phyloP scores from a whole-genome alignment of 345 rosid genomes.

The Euclidium syriacum region DNA sequence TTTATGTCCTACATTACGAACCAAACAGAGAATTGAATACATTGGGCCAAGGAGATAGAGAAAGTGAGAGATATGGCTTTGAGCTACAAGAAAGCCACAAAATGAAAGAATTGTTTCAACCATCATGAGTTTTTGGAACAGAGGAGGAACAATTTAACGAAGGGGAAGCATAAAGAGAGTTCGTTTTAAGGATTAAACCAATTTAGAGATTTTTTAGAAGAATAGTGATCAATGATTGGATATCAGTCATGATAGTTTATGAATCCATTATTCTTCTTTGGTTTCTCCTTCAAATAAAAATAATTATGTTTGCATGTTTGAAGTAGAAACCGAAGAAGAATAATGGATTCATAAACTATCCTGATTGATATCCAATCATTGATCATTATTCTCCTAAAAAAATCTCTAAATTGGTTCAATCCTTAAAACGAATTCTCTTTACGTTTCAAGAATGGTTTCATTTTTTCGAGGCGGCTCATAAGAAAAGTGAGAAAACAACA shows the following conservation, averaged over 20 bases:
- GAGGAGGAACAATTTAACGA: background rate
- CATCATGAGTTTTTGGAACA: background rate
- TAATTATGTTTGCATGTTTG: no score
- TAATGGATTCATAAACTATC: slow-evolving; percentile 5
- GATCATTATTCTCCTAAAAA: slow-evolving; percentile 9
- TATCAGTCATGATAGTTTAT: no score
- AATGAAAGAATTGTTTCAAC: slow-evolving; percentile 1
- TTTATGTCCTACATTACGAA: slow-evolving; percentile 9
- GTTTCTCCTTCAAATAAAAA: no score
- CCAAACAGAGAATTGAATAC: background rate
- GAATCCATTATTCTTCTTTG: no score
- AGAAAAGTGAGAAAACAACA: background rate
- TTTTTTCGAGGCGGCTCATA: background rate
- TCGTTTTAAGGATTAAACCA: no score
- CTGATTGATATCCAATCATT: slow-evolving; percentile 17
- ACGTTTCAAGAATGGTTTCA: slow-evolving; percentile 5
- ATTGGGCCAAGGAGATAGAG: slow-evolving; percentile 16
- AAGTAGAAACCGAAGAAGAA: background rate
- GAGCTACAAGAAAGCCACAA: background rate
- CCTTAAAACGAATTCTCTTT: slow-evolving; percentile 4
- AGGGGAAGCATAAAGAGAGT: background rate
- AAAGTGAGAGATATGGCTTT: slow-evolving; percentile 12
- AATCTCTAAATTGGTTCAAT: slow-evolving; percentile 1
- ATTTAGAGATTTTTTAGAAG: no score
- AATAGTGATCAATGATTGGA: no score